A percentile compares a stretch with the other conserved stretches of the same genome.
Conservation (phyloP, 495 filamentous ascomycete genomes). For the Parathielavia hyrcaniae region DNA sequence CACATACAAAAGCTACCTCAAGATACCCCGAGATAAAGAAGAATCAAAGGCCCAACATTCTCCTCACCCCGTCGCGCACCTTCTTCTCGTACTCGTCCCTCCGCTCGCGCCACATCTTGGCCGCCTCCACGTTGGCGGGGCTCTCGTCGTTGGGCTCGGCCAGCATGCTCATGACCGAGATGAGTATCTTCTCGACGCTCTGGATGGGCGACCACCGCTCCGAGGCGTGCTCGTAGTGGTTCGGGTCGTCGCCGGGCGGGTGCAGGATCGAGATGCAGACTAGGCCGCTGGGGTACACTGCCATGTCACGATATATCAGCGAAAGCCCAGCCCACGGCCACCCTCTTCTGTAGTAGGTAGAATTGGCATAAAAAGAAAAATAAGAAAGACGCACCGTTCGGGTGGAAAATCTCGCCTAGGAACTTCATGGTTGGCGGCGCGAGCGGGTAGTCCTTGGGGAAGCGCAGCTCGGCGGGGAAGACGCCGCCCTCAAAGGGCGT, state of each 20-base stretch:
- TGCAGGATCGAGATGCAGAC: constrained; percentile 99
- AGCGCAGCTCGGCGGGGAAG: constrained; percentile 89
- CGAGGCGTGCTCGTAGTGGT: constrained; percentile 94
- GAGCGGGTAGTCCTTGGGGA: constrained; percentile 93
- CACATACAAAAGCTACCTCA: not conserved
- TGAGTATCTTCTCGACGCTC: constrained; percentile 95
- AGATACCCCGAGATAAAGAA: not conserved
- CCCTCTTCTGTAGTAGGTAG: not conserved
- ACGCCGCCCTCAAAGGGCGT: constrained; percentile 94
- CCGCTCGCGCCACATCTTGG: constrained; percentile 95
- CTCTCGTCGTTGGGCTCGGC: constrained; percentile 98
- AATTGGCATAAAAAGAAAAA: not conserved
- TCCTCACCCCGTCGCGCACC: constrained; percentile 67
- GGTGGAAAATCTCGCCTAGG: constrained; percentile 86
- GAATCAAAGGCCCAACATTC: constrained; percentile 49
- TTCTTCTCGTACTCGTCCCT: constrained; percentile 77
- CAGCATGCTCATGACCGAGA: constrained; percentile 97
- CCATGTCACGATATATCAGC: not conserved
- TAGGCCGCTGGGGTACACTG: constrained; percentile 84
- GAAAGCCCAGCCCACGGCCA: too few species aligned
- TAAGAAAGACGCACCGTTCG: constrained; percentile 62
- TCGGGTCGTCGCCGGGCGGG: constrained; percentile 95
- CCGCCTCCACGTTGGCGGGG: constrained; percentile 95
- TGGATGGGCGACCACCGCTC: constrained; percentile 97
- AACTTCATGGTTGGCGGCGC: constrained; percentile 94